Evolutionary conservation across 1,139 yeast genomes (phyloP), one percentile per base, ranked within the genome.

Genomic region (Geotrichum macrosporum): DNA sequence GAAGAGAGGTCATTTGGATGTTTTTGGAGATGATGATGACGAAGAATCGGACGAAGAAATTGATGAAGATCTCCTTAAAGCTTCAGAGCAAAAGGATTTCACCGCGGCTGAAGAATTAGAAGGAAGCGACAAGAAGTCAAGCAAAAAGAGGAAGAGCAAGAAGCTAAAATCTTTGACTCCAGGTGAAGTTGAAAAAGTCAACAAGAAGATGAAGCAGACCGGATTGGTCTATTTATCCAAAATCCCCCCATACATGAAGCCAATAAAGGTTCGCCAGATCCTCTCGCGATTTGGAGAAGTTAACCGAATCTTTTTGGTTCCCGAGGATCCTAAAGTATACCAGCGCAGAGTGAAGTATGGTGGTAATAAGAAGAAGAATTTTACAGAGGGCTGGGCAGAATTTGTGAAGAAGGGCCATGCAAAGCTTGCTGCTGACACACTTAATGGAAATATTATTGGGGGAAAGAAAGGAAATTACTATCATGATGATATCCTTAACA

Each of bases 311-410:
- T 94, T 84, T 62, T 69, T 94, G 53, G 84, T 87, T 55, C 95
- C 95, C 6, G 99, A 92, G 66, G 87, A 84, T 55, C 74, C 80
- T 8, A 70, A 76, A 22, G 72, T 73, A 9, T 74, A 87, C 58
- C 78, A 77, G 43, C 75, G 76, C 48, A 72, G 98, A 59, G 80
- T 85, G 15, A 84, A 84, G 57, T 77, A 79, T 54, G 97, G 97
- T 13, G 98, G 98, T n/a, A 94, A 92, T 65, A 88, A 87, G 67
- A 89, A 89, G 68, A 76, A 76, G 61, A 83, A 77, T 65, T 94
- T 77, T 62, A 85, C 84, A 15, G 98, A 94, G 70, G 99, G 98
- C 5, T 92, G 99, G 99, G 94, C 86, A 5, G 99, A 92, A 66
- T 94, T 86, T 67, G 70, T 75, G 15, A 77, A 79, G 60, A 92